Base-by-base conservation (phyloP, 768 basidiomycete genomes). In the Coprinopsis sp. region DNA sequence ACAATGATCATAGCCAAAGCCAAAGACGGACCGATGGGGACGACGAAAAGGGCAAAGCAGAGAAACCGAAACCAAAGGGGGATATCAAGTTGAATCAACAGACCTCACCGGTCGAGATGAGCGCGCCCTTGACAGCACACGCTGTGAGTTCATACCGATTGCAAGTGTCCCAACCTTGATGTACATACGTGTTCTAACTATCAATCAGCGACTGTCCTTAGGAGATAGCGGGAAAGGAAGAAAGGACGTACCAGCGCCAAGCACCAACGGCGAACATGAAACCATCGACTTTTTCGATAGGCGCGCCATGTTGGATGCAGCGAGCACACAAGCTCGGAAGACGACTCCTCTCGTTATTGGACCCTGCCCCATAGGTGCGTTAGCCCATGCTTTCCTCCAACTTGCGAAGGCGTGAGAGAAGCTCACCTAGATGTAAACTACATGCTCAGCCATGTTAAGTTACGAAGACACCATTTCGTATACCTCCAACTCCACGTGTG, bases 271-370 rank as follows among this genome's bases (percentile, higher is more conserved):
- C 2, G 86, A 76, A 0, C 87, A 65, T 54, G 90, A 87, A 39
- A 96, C 77, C 74, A 94, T 82, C 29, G 73, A 71, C 33, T 50
- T 57, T 19, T 54, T 71, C 0, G 78, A 74, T 2, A 73, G 70
- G 14, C 80, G 80, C 0, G 83, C 77, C 41, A 95, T 73, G 46
- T 81, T 72, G 54, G 89, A 87, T 6, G 82, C 73, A 2, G 84
- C 70, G 16, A 96, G 70, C 23, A 95, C 76, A 60, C 91, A 93
- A 0, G 88, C 82, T 22, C 96, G 74, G 60, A 96, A 98, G 6
- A 91, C 88, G 21, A 96, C 48, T 64, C 97, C 95, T 67, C 98
- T 96, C 0, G 94, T 94, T 25, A 93, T 64, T 0, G 95, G 95
- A 3, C 77, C 93, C 91, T 93, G 49, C 39, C 29, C 37, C 30